These are phyloP conservation scores for Hemerocallis citrina DNA, from an alignment of 106 monocot genomes.

Conservation along the genomic window DNA sequence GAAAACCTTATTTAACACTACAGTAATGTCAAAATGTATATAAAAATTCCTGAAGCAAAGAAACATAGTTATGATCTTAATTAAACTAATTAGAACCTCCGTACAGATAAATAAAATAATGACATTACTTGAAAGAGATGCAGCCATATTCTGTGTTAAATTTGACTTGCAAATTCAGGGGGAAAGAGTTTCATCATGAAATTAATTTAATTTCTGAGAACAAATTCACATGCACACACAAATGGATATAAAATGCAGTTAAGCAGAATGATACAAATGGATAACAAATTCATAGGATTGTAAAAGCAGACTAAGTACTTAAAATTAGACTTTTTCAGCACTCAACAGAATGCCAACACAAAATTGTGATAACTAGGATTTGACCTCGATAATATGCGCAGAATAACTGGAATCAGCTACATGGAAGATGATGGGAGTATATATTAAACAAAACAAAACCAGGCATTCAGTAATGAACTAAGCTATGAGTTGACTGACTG, in stretches of 20 bases:
- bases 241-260: background rate
- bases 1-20: too few relatives aligned
- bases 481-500: too few relatives aligned
- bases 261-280: background rate
- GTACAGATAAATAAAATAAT: too few relatives aligned
- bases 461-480: background rate
- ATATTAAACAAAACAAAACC: background rate
- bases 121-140: too few relatives aligned
- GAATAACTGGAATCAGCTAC: slow-evolving; percentile 1
- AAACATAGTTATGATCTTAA: too few relatives aligned
- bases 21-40: too few relatives aligned
- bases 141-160: too few relatives aligned
- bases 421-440: slow-evolving; percentile 1
- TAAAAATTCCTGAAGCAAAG: too few relatives aligned
- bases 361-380: background rate
- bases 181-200: background rate
- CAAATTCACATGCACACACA: background rate
- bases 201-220: background rate
- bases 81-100: too few relatives aligned
- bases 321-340: background rate
- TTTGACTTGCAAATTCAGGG: too few relatives aligned
- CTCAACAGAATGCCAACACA: slow-evolving; percentile 1
- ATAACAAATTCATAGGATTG: background rate
- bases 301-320: slow-evolving; percentile 1
- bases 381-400: background rate